Conservation (phyloP, 441 rosid species). For the Manihot esculenta region DNA sequence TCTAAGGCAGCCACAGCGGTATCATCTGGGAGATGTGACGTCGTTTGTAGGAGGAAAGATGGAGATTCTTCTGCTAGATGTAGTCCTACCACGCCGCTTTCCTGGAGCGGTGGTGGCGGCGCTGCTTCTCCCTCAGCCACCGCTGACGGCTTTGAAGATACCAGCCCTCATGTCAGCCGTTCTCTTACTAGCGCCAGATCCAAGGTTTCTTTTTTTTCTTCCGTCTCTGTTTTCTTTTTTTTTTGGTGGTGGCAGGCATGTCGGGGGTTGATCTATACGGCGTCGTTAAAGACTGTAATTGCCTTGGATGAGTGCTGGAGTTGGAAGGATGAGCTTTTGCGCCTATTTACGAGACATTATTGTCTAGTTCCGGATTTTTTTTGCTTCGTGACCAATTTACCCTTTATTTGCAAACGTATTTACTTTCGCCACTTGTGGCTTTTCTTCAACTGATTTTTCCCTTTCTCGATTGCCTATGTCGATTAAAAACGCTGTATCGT, state of each 20-base stretch:
- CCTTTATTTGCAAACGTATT: not conserved
- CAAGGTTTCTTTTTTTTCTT: constrained; percentile 48
- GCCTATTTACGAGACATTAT: not conserved
- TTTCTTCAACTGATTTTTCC: not conserved
- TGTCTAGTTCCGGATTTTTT: not conserved
- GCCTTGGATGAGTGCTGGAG: not conserved
- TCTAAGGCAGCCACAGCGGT: constrained; percentile 24
- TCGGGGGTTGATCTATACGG: no score
- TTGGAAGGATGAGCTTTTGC: not conserved
- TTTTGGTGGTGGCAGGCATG: no score
- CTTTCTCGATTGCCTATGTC: not conserved
- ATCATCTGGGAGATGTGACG: constrained; percentile 40
- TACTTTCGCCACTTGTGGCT: not conserved
- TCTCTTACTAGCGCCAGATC: constrained; percentile 60
- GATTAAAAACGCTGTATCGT: no score
- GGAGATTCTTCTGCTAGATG: constrained; percentile 56
- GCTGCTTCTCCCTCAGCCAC: constrained; percentile 53
- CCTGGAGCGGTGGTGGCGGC: constrained; percentile 76
- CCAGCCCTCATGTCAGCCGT: constrained; percentile 42
- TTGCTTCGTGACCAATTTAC: not conserved
- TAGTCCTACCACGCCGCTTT: constrained; percentile 90
- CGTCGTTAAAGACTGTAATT: not conserved
- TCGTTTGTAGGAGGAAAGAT: constrained; percentile 34
- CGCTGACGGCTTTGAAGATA: constrained; percentile 58
- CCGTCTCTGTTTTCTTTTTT: no score